Conservation (phyloP, 768 basidiomycete species). For the Chiua virens region DNA sequence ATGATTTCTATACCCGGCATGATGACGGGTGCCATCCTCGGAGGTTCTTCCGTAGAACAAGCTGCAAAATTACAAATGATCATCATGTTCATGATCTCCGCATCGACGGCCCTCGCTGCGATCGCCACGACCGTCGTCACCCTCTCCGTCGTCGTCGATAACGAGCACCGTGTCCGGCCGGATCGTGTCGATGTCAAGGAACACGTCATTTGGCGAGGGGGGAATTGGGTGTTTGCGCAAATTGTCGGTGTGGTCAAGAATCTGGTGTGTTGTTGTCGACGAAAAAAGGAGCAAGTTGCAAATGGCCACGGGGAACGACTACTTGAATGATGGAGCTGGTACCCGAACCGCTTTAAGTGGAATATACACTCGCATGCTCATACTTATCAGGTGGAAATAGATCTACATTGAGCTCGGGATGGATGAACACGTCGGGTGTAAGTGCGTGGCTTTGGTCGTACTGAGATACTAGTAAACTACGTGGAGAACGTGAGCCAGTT, state of each 20-base stretch:
- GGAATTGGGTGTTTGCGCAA: constrained; percentile 31
- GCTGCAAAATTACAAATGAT: constrained; percentile 89
- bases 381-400: too few species aligned
- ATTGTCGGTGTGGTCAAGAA: constrained; percentile 12
- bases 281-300: background rate
- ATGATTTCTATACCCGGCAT: constrained; percentile 84
- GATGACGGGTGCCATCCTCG: constrained; percentile 92
- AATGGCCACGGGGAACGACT: background rate
- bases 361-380: too few species aligned
- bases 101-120: constrained; percentile 69
- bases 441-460: too few species aligned
- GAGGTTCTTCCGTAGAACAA: constrained; percentile 82
- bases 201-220: constrained; percentile 35
- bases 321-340: too few species aligned
- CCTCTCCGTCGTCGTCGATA: constrained; percentile 65
- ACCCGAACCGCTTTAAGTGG: too few species aligned
- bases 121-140: constrained; percentile 63
- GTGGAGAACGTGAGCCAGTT: too few species aligned
- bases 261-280: constrained; percentile 10
- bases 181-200: constrained; percentile 54
- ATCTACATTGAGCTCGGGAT: too few species aligned
- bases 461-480: too few species aligned
- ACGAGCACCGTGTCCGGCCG: constrained; percentile 58
- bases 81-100: constrained; percentile 92
- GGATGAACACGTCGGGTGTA: too few species aligned